A percentile compares a stretch with the other conserved stretches of the same genome.
Conservation (phyloP, 345 rosid genomes). For the Erysimum cheiranthoides region DNA sequence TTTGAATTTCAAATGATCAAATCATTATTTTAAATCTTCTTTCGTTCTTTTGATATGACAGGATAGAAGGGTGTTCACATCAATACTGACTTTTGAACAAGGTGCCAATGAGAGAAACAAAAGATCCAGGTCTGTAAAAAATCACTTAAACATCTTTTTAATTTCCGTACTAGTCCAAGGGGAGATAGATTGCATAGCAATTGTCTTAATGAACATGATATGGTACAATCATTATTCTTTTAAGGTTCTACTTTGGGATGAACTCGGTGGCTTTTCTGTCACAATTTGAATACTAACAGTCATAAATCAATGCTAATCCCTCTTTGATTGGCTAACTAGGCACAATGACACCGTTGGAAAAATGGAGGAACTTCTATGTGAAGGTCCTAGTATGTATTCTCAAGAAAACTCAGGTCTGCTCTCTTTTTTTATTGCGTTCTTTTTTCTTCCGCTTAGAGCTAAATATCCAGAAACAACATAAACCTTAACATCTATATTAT, state of each 20-base stretch:
- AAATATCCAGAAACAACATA: conserved; percentile 9
- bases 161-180: not conserved
- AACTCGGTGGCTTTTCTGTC: not conserved
- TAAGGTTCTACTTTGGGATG: conserved; percentile 10
- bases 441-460: not conserved
- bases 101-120: conserved; percentile 42
- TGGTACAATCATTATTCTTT: not conserved
- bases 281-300: not conserved
- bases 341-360: conserved; percentile 43
- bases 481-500: conserved; percentile 12
- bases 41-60: conserved; percentile 41
- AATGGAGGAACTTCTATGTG: conserved; percentile 47
- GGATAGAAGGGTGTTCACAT: conserved; percentile 63
- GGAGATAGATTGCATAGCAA: conserved; percentile 15
- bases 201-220: conserved; percentile 3
- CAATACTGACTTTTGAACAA: conserved; percentile 50
- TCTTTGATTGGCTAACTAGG: conserved; percentile 43
- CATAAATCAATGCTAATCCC: conserved; percentile 10
- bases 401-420: conserved; percentile 57
- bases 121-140: conserved; percentile 50
- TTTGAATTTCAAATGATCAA: not conserved
- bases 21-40: not conserved
- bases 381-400: conserved; percentile 41
- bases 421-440: conserved; percentile 26
- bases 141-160: not conserved